Base-by-base conservation (phyloP, 345 rosid genomes). In the Acer campestre region DNA sequence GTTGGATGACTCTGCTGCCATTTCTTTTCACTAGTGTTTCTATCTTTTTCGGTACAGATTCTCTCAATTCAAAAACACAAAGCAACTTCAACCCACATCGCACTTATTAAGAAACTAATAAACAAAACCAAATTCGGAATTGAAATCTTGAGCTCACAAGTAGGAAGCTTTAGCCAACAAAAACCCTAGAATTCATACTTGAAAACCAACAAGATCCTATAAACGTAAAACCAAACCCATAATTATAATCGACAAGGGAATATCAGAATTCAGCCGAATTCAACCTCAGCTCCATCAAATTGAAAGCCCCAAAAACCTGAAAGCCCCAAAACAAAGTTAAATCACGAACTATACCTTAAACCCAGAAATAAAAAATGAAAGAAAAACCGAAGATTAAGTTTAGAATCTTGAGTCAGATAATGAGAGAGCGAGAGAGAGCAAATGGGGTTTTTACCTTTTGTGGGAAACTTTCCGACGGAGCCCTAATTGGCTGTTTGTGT, bases 1-100 rank as follows among this genome's bases (percentile, higher is more conserved):
- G 80, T 87, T 87, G 1, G 66, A 72, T 12, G 92, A 87, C 77
- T 89, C 88, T 46, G 93, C 88, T 27, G 94, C 89, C 98, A 94
- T 90, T 78, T 82, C 29, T 38, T 11, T 46, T 10, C 49, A 46
- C 49, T 11, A 46, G 49, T 46, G 10, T 46, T 46, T 46, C 12
- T 46, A 46, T 46, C 49, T 46, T 46, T 46, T 46, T 10, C 2
- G 49, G 49, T 46, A 9, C 49, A 10, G 49, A 46, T 10, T 46
- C 49, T 71, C 65, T 71, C 29, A 38, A 51, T 29, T 51, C 42
- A 49, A 69, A 25, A 70, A 29, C 58, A 7, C 58, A 23, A 70
- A 70, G 31, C 56, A 22, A 13, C 25, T 10, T 46, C 49, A 46
- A 10, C 49, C 49, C 12, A 10, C 49, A 10, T 46, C 49, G 14